Evolutionary conservation across 441 rosid genomes (phyloP), one percentile per base, ranked within the genome.

Genomic region (Erodium moschatum): DNA sequence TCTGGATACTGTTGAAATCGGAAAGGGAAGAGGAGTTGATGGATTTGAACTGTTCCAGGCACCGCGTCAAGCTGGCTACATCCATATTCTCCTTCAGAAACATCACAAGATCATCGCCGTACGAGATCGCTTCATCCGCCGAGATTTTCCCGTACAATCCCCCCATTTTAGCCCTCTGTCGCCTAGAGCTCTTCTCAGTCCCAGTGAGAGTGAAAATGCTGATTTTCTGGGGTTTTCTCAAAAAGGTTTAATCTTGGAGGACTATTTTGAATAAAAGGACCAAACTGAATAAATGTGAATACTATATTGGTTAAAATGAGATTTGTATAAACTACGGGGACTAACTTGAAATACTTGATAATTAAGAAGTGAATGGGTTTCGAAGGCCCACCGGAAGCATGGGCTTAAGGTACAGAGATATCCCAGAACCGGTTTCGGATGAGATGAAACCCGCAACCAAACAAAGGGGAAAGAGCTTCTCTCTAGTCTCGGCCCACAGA

Each of bases 81-180:
- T 84, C 88, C 74, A 69, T 74, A 31, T 70, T 70, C 62, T 85
- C 89, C 81, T 78, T 81, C 71, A 88, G 69, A 6, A 88, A 78
- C 66, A 63, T 40, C 21, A 80, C 76, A 3, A 88, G 85, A 62
- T 88, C 91, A 75, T 85, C 82, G 70, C 87, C 76, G 71, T 67
- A 84, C 0, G 87, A 80, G 1, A 83, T 20, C 58, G 83, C 64
- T 76, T 79, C 77, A 68, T 78, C 85, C 70, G 77, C 72, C n/a
- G 85, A 85, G 78, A 81, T 65, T 42, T 73, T 73, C 61, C 76
- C 67, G 31, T 81, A 70, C 27, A 24, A 42, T 68, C 78, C 84
- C 65, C 79, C 87, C 92, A 87, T 87, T 79, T 75, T 66, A 24
- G 29, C 2, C 29, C 29, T 24, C 29, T 69, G 13, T 42, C 13